Conservation (phyloP, 164 flowering plant species). For the Cinnamomum chago region DNA sequence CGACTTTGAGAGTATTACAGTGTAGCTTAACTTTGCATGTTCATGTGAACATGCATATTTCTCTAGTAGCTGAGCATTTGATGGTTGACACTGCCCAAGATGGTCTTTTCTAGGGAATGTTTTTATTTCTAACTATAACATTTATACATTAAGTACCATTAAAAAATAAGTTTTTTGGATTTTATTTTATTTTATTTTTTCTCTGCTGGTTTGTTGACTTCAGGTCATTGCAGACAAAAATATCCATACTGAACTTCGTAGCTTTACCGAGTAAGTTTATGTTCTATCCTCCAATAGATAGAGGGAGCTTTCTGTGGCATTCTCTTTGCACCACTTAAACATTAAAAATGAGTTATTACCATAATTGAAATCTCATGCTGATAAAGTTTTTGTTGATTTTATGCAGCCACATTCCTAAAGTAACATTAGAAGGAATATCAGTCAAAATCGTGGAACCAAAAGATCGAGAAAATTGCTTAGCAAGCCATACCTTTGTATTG, state of each 20-base stretch:
- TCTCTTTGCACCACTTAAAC: not conserved
- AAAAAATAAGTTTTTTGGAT: not conserved
- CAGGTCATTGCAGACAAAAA: slow-evolving; percentile 59
- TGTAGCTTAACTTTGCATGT: not conserved
- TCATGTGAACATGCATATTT: too few relatives aligned
- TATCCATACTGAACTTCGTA: slow-evolving; percentile 58
- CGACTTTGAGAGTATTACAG: too few relatives aligned
- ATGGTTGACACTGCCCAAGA: too few relatives aligned
- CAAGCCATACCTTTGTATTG: slow-evolving; percentile 61
- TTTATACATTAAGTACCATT: not conserved
- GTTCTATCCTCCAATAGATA: not conserved
- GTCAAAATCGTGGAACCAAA: slow-evolving; percentile 51
- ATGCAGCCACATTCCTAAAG: slow-evolving; percentile 54
- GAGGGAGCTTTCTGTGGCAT: not conserved
- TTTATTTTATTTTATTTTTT: not conserved
- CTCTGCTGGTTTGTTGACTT: slow-evolving; percentile 2
- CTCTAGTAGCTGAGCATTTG: not conserved
- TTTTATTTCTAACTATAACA: too few relatives aligned
- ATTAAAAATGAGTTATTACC: not conserved
- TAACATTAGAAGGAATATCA: slow-evolving; percentile 46
- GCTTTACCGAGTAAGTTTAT: slow-evolving; percentile 48
- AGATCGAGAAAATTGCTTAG: slow-evolving; percentile 60
- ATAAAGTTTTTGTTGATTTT: slow-evolving; percentile 1
- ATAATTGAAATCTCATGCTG: not conserved
- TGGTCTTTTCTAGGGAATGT: too few relatives aligned